These are phyloP conservation scores for Xylariaceae sp. DNA, from an alignment of 2,329 filamentous ascomycete species.

Conservation along the genomic window DNA sequence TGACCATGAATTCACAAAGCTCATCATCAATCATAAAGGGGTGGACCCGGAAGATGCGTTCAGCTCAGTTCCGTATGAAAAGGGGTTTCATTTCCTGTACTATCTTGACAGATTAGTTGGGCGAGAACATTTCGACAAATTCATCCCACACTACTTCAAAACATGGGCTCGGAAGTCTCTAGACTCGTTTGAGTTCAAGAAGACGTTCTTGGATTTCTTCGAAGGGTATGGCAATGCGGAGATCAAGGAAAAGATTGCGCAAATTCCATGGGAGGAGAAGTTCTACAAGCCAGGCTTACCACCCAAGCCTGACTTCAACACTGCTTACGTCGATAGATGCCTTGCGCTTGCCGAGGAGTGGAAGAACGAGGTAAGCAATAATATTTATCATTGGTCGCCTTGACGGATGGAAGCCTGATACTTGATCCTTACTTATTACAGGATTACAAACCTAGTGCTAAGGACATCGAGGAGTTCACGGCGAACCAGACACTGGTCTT, in stretches of 20 bases:
- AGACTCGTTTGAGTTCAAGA: slow-evolving; percentile 92
- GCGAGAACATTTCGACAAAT: slow-evolving; percentile 86
- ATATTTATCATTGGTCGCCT: slow-evolving; percentile 34
- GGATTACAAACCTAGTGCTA: slow-evolving; percentile 64
- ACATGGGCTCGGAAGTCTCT: slow-evolving; percentile 84
- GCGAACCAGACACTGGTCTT: slow-evolving; percentile 93
- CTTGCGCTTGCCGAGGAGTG: slow-evolving; percentile 82
- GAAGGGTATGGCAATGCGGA: slow-evolving; percentile 63
- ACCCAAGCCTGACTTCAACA: slow-evolving; percentile 89
- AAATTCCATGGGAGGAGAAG: slow-evolving; percentile 86
- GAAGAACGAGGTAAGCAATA: slow-evolving; percentile 58
- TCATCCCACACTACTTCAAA: slow-evolving; percentile 93
- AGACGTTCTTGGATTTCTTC: slow-evolving; percentile 86
- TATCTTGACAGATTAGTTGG: slow-evolving; percentile 85
- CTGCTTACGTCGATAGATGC: slow-evolving; percentile 81
- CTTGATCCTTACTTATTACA: slow-evolving; percentile 32
- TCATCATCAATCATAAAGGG: slow-evolving; percentile 83
- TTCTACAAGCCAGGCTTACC: slow-evolving; percentile 90
- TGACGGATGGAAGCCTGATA: not conserved
- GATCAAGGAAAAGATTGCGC: slow-evolving; percentile 64
- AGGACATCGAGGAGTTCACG: slow-evolving; percentile 74
- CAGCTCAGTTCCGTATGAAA: slow-evolving; percentile 90
- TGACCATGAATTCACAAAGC: slow-evolving; percentile 90
- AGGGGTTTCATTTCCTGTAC: slow-evolving; percentile 93
- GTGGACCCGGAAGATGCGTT: slow-evolving; percentile 96